Evolutionary conservation across 768 basidiomycete genomes (phyloP).

Genomic region (Naematelia encephala): DNA sequence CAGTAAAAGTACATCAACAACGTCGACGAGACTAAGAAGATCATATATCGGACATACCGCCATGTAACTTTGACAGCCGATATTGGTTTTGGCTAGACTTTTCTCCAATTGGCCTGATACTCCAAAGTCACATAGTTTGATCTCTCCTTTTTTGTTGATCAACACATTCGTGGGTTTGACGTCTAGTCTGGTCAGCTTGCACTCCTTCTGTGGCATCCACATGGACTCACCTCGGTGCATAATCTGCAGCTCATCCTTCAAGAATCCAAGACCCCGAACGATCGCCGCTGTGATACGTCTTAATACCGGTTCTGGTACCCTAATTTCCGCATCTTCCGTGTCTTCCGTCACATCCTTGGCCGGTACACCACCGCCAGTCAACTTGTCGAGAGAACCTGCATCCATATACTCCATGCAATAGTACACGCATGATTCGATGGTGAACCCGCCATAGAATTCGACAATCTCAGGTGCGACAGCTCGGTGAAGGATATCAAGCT

Average conservation of each 20-base stretch:
- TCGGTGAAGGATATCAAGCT: constrained; percentile 94
- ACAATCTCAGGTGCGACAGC: constrained; percentile 88
- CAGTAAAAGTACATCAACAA: constrained; percentile 8
- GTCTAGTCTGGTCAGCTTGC: constrained; percentile 54
- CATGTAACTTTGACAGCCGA: constrained; percentile 99
- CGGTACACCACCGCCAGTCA: constrained; percentile 60
- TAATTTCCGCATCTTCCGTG: constrained; percentile 15
- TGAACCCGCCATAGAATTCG: constrained; percentile 98
- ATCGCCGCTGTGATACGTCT: constrained; percentile 75
- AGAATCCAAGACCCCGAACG: constrained; percentile 85
- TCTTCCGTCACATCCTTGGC: constrained; percentile 25
- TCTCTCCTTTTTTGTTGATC: constrained; percentile 76
- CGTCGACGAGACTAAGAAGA: no score
- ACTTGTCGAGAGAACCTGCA: constrained; percentile 87
- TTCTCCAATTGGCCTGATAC: constrained; percentile 97
- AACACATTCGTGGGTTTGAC: constrained; percentile 95
- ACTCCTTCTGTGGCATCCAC: background rate
- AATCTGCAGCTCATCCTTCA: constrained; percentile 90
- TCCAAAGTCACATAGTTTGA: constrained; percentile 98
- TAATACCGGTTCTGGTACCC: constrained; percentile 67
- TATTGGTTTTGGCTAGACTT: constrained; percentile 93
- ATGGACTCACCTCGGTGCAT: constrained; percentile 63
- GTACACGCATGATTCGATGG: constrained; percentile 99
- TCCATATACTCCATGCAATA: constrained; percentile 99
- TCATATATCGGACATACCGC: constrained; percentile 62